Conservation (phyloP, 257 asterid genomes). For the Ligustrum vulgare region DNA sequence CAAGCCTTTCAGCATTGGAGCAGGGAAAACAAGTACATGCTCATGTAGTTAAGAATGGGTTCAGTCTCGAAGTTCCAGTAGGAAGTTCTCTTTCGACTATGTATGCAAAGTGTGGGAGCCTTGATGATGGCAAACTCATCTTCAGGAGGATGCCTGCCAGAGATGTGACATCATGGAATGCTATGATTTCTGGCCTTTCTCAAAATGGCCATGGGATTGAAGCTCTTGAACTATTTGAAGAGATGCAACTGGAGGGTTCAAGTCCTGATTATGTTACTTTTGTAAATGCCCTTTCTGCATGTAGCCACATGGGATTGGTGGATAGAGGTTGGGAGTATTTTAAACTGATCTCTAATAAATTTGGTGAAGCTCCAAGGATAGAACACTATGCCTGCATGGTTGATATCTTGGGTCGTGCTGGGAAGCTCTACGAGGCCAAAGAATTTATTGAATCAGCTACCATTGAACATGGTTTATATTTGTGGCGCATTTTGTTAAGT, state of each 20-base stretch:
- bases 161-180: conserved; percentile 83
- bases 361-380: conserved; percentile 47
- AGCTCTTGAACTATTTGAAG: conserved; percentile 76
- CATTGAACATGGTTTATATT: conserved; percentile 61
- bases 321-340: conserved; percentile 67
- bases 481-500: conserved; percentile 84
- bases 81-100: conserved; percentile 90
- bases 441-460: conserved; percentile 65
- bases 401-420: conserved; percentile 84
- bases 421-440: conserved; percentile 68
- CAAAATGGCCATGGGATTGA: conserved; percentile 71
- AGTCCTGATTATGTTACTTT: conserved; percentile 72
- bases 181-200: conserved; percentile 88
- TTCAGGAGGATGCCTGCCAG: conserved; percentile 70
- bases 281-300: conserved; percentile 68
- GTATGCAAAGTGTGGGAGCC: conserved; percentile 83
- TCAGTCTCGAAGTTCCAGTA: conserved; percentile 67
- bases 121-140: conserved; percentile 50
- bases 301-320: conserved; percentile 90
- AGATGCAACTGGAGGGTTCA: conserved; percentile 58
- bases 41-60: conserved; percentile 65
- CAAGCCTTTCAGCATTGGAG: conserved; percentile 74
- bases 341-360: conserved; percentile 49
- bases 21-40: conserved; percentile 87
- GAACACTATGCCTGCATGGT: conserved; percentile 94